A percentile compares a stretch with the other conserved stretches of the same genome.
These are phyloP conservation scores for Brassica carinata DNA, from an alignment of 345 rosid species.

Conservation along the genomic window DNA sequence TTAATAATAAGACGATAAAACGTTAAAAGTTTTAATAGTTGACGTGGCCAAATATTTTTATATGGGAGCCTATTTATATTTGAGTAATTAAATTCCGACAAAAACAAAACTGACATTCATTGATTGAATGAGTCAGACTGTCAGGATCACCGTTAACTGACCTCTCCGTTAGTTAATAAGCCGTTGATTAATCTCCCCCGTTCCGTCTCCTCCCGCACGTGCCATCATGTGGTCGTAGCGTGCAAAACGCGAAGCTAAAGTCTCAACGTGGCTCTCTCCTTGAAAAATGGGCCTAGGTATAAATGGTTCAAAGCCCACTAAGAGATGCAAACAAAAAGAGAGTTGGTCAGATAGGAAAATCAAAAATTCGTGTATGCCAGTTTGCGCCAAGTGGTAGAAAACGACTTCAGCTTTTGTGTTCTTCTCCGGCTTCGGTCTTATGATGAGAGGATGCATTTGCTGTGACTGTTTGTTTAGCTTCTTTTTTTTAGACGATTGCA, in stretches of 20 bases:
- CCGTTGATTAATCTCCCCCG: not conserved
- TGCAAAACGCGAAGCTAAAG: not conserved
- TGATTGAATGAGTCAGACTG: not conserved
- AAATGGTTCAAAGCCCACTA: not conserved
- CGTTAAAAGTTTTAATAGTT: not conserved
- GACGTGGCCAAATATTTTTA: not conserved
- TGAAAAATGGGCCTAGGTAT: not conserved
- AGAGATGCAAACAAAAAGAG: not conserved
- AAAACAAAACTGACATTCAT: not conserved
- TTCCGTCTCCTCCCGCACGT: slow-evolving; percentile 24
- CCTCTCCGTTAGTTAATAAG: slow-evolving; percentile 10
- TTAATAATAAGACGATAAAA: not conserved
- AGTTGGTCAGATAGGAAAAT: not conserved
- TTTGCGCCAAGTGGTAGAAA: slow-evolving; percentile 21
- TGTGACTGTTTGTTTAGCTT: slow-evolving; percentile 37
- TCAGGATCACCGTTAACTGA: not conserved
- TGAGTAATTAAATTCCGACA: not conserved
- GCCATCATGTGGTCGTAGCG: slow-evolving; percentile 14
- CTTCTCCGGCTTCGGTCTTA: slow-evolving; percentile 54
- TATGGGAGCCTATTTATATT: not conserved
- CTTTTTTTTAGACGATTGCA: not conserved
- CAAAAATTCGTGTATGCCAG: not conserved
- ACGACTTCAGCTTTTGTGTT: not conserved
- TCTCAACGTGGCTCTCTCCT: slow-evolving; percentile 15
- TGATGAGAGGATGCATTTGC: slow-evolving; percentile 91